These are phyloP conservation scores for Aureobasidium melanogenum DNA, from an alignment of 2,329 filamentous ascomycete species.

Conservation along the genomic window DNA sequence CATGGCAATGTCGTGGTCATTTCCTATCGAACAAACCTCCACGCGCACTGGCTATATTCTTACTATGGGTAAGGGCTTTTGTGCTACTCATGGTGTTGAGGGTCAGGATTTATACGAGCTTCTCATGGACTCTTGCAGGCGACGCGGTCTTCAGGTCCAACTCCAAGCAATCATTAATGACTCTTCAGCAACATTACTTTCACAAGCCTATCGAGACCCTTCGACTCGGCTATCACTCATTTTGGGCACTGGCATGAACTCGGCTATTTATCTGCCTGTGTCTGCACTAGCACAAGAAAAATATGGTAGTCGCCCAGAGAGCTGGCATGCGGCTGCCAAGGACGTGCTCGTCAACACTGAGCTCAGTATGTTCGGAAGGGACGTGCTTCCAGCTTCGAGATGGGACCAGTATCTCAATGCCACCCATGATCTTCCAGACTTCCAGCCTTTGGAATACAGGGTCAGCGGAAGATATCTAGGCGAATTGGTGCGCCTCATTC, in stretches of 20 bases:
- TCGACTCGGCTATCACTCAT: slow-evolving; percentile 56
- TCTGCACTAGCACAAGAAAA: slow-evolving; percentile 45
- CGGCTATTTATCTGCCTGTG: slow-evolving; percentile 53
- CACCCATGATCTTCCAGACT: slow-evolving; percentile 49
- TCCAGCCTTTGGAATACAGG: slow-evolving; percentile 58
- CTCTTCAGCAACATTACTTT: slow-evolving; percentile 51
- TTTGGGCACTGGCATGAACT: slow-evolving; percentile 56
- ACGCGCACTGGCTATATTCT: slow-evolving; percentile 48
- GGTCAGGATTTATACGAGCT: slow-evolving; percentile 52
- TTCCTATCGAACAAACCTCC: slow-evolving; percentile 57
- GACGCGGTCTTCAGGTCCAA: slow-evolving; percentile 45
- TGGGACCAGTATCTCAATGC: slow-evolving; percentile 55
- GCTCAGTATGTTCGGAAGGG: slow-evolving; percentile 56
- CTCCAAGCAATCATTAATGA: slow-evolving; percentile 58
- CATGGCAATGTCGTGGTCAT: slow-evolving; percentile 58
- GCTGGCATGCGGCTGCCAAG: slow-evolving; percentile 48
- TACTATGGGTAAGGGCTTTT: slow-evolving; percentile 58
- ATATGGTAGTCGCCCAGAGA: slow-evolving; percentile 45
- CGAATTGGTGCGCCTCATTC: slow-evolving; percentile 53
- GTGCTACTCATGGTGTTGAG: slow-evolving; percentile 49
- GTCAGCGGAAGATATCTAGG: slow-evolving; percentile 56
- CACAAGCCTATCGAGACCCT: slow-evolving; percentile 52
- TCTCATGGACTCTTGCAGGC: slow-evolving; percentile 50
- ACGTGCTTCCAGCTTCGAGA: slow-evolving; percentile 48
- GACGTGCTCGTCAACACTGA: slow-evolving; percentile 59